Base-by-base conservation (phyloP, 257 asterid species). In the Fraxinus anomala region DNA sequence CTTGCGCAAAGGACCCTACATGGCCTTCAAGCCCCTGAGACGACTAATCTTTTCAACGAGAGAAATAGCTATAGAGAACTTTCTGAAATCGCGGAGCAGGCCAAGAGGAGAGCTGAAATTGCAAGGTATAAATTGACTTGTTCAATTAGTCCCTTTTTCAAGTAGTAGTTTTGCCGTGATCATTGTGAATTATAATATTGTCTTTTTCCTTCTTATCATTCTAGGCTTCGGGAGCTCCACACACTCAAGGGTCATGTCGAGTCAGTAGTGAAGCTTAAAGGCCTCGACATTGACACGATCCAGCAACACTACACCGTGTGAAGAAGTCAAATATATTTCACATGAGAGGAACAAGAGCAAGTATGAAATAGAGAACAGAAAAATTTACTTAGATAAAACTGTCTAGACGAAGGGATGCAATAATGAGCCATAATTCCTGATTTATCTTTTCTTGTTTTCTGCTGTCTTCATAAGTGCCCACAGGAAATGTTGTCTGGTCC, bases 201-300 rank as follows among this genome's bases (percentile, higher is more conserved):
- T 70, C 24, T 37, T 24, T 4, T 37, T 73, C 23, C 51, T 2
- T 12, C 12, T 42, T 19, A 68, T 36, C 47, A 44, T 23, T 40
- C 21, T 65, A 94, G 97, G 96, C 96, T 91, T 5, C 89, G 96
- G 16, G 99, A 95, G 93, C 82, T 91, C 82, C 67, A 68, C 39
- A 68, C 23, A 2, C 72, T 67, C 28, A n/a, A 56, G 30, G 28
- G 28, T 59, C 67, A 59, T 59, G 67, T 59, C 4, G 28, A 59
- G 67, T 59, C 28, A 59, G 67, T 59, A 9, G 67, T n/a, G 30
- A 59, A 59, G 67, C 28, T 59, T 26, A 59, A 59, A 21, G 67
- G 67, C 28, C 14, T 59, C 17, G 30, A 59, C 67, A 21, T 59
- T 21, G 67, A 59, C 30, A 21, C 14, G 13, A 59, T 59, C 30